These are phyloP conservation scores for Septoria linicola DNA, from an alignment of 2,329 filamentous ascomycete species.

Conservation along the genomic window DNA sequence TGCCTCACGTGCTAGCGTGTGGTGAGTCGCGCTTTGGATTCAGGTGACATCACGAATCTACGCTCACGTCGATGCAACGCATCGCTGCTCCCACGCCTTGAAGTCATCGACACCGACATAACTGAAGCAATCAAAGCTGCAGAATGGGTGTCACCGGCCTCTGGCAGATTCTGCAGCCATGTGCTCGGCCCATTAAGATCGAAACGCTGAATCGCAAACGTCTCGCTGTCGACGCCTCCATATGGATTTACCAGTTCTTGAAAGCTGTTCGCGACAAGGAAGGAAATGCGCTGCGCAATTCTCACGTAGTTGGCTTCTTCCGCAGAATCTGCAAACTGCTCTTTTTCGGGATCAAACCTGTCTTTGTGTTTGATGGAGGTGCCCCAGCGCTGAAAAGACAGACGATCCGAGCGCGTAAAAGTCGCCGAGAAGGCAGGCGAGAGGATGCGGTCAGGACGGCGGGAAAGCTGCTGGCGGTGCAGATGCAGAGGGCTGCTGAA, in stretches of 20 bases:
- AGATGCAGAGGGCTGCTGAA: conserved; percentile 88
- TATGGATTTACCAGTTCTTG: conserved; percentile 99
- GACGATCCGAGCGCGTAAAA: conserved; percentile 77
- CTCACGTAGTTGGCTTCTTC: conserved; percentile 96
- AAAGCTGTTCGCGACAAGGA: conserved; percentile 99
- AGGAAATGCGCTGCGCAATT: conserved; percentile 92
- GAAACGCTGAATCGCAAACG: conserved; percentile 95
- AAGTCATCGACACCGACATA: no score
- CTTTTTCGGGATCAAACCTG: conserved; percentile 92
- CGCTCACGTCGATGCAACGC: no score
- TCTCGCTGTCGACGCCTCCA: conserved; percentile 94
- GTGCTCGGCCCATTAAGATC: conserved; percentile 91
- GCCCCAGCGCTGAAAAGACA: conserved; percentile 87
- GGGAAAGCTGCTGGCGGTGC: conserved; percentile 84
- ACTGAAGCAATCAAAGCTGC: no score
- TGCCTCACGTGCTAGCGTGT: no score
- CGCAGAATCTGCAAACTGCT: conserved; percentile 95
- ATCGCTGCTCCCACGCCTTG: no score
- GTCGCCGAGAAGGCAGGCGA: conserved; percentile 77
- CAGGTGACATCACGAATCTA: no score
- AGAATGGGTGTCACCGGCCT: conserved; percentile 95
- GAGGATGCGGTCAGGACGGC: conserved; percentile 93
- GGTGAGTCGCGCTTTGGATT: no score
- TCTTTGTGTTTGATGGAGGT: conserved; percentile 97
- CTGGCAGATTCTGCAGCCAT: conserved; percentile 94